These are phyloP conservation scores for Bathelium albidoporum DNA, from an alignment of 495 filamentous ascomycete genomes.

Conservation along the genomic window DNA sequence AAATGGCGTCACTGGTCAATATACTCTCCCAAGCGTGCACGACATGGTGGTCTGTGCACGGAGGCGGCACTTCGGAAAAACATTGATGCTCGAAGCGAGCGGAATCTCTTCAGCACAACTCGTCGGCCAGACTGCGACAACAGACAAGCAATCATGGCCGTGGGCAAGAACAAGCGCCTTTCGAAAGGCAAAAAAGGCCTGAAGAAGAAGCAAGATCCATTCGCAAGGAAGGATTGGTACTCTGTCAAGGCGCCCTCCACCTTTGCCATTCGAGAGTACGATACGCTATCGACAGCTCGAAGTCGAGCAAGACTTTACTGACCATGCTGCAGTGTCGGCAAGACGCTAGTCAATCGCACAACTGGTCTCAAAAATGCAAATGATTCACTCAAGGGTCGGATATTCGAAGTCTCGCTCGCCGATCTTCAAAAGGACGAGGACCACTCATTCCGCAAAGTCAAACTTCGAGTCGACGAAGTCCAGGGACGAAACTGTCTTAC, in stretches of 20 bases:
- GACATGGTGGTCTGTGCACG: neutral
- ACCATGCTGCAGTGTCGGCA: conserved; percentile 65
- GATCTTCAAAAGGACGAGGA: conserved; percentile 99
- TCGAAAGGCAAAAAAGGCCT: conserved; percentile 99
- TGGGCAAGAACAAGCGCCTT: conserved; percentile 95
- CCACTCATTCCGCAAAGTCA: conserved; percentile 98
- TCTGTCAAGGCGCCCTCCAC: conserved; percentile 95
- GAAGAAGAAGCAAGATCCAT: conserved; percentile 99
- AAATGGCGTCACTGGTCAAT: too few species aligned
- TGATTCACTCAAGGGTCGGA: conserved; percentile 94
- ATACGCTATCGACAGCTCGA: conserved; percentile 10
- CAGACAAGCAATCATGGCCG: conserved; percentile 41
- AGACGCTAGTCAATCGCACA: conserved; percentile 97
- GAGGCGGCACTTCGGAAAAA: conserved; percentile 1
- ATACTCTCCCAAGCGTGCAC: neutral
- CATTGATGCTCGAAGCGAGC: conserved; percentile 1
- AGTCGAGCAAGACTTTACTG: conserved; percentile 13
- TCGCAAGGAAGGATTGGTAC: conserved; percentile 98
- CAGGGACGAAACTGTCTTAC: conserved; percentile 99
- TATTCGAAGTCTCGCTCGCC: conserved; percentile 96
- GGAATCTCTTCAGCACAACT: neutral
- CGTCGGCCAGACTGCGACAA: conserved; percentile 2
- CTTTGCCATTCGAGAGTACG: conserved; percentile 95
- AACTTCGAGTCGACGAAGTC: conserved; percentile 95
- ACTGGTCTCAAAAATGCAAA: conserved; percentile 99